phyloP scores from a whole-genome alignment of 768 basidiomycete species.

The Mycena rebaudengoi region DNA sequence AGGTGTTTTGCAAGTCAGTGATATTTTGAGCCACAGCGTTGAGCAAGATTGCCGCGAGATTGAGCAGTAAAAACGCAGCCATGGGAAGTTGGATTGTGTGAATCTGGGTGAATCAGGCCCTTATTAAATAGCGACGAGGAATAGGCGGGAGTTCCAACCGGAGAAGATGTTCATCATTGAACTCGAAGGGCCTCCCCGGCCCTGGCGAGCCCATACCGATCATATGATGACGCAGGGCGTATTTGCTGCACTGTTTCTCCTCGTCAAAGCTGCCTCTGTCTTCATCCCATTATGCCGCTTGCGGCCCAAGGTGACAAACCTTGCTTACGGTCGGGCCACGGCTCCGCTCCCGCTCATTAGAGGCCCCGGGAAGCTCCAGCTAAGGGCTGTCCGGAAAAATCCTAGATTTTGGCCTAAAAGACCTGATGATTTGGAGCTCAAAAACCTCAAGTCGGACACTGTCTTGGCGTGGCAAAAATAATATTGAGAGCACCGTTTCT shows the following conservation, averaged over 20 bases:
- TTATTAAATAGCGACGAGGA: constrained; percentile 11
- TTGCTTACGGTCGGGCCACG: constrained; percentile 6
- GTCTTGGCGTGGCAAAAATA: no score
- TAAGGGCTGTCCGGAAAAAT: no score
- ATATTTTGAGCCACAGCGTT: constrained; percentile 12
- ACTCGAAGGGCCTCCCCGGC: constrained; percentile 11
- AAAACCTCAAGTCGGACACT: no score
- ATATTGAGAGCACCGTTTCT: no score
- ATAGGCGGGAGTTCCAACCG: constrained; percentile 5
- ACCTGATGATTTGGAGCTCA: no score
- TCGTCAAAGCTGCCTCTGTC: constrained; percentile 13
- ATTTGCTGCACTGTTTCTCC: constrained; percentile 14
- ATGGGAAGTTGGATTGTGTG: constrained; percentile 16
- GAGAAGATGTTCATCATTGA: constrained; percentile 13
- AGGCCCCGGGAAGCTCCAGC: no score
- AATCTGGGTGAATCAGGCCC: constrained; percentile 8
- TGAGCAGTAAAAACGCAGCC: constrained; percentile 15
- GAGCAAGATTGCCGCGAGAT: constrained; percentile 6
- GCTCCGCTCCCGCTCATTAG: constrained; percentile 15
- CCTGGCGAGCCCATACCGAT: constrained; percentile 13
- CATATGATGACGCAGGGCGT: constrained; percentile 13
- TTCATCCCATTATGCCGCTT: constrained; percentile 13
- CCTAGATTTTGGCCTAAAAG: no score
- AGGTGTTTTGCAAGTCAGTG: constrained; percentile 8
- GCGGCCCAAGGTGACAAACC: constrained; percentile 17